phyloP scores from a whole-genome alignment of 2,329 filamentous ascomycete species.

The Fusarium foetens region DNA sequence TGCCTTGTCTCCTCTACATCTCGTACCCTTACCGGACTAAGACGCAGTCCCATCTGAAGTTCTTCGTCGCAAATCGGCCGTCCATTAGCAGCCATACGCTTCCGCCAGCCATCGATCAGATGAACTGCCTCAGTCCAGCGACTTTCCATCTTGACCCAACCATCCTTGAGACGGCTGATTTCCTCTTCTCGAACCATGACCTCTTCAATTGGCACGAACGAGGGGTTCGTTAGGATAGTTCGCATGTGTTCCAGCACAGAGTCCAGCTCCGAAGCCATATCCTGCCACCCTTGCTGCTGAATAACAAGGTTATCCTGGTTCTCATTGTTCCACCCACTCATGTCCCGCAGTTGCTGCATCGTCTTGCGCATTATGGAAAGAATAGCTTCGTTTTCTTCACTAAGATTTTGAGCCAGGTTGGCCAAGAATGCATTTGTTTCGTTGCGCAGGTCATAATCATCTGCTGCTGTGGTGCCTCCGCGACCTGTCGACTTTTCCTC shows the following conservation, averaged over 20 bases:
- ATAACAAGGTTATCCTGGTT: slow-evolving; percentile 47
- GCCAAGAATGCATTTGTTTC: slow-evolving; percentile 95
- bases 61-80: slow-evolving; percentile 76
- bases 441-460: slow-evolving; percentile 76
- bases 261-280: slow-evolving; percentile 80
- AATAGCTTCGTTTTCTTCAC: slow-evolving; percentile 90
- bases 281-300: slow-evolving; percentile 61
- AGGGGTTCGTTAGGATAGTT: slow-evolving; percentile 89
- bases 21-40: slow-evolving; percentile 67
- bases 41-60: slow-evolving; percentile 72
- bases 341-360: slow-evolving; percentile 75
- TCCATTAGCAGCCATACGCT: slow-evolving; percentile 77
- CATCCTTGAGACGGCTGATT: slow-evolving; percentile 81
- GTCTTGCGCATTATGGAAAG: slow-evolving; percentile 77
- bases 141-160: slow-evolving; percentile 93
- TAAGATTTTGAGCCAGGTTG: slow-evolving; percentile 81
- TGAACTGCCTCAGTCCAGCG: slow-evolving; percentile 90
- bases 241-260: slow-evolving; percentile 82
- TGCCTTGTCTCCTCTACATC: slow-evolving; percentile 60
- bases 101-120: slow-evolving; percentile 93
- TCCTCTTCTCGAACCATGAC: slow-evolving; percentile 93
- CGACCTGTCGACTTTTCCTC: slow-evolving; percentile 56
- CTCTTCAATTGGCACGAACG: slow-evolving; percentile 94
- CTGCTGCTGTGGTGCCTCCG: slow-evolving; percentile 39
- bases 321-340: slow-evolving; percentile 66